Percentiles rank a stretch among this genome's conserved stretches.
These are phyloP conservation scores for Saccharomyces eubayanus DNA, from an alignment of 805 yeast species.

Conservation along the genomic window DNA sequence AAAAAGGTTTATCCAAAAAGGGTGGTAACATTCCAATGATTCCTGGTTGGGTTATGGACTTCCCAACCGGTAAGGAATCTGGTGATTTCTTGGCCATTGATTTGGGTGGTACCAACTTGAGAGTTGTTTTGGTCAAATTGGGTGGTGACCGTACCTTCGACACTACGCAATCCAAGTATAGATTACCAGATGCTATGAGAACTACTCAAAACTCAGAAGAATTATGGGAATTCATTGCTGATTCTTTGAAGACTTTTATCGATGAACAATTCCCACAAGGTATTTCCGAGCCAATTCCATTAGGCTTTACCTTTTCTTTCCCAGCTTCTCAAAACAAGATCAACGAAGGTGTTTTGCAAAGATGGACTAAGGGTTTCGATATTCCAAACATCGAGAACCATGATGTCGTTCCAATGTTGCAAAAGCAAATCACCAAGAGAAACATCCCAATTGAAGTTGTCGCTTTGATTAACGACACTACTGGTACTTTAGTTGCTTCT, in stretches of 20 bases:
- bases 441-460: slow-evolving; percentile 74
- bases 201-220: slow-evolving; percentile 60
- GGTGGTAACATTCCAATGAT: slow-evolving; percentile 93
- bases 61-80: slow-evolving; percentile 81
- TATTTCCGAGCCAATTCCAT: slow-evolving; percentile 50
- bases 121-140: slow-evolving; percentile 80
- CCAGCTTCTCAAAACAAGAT: slow-evolving; percentile 78
- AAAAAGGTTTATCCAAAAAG: slow-evolving; percentile 62
- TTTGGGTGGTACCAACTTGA: slow-evolving; percentile 91
- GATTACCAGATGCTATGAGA: slow-evolving; percentile 68
- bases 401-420: slow-evolving; percentile 88
- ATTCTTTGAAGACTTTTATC: slow-evolving; percentile 62
- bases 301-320: slow-evolving; percentile 91
- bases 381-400: slow-evolving; percentile 86
- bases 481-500: slow-evolving; percentile 93
- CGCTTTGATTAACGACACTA: slow-evolving; percentile 90
- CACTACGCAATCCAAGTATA: slow-evolving; percentile 75
- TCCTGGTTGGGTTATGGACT: slow-evolving; percentile 90
- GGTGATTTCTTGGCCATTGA: slow-evolving; percentile 90
- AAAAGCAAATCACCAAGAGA: slow-evolving; percentile 53
- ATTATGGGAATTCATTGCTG: slow-evolving; percentile 79
- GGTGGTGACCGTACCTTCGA: slow-evolving; percentile 78
- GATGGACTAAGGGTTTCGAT: slow-evolving; percentile 97
- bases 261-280: slow-evolving; percentile 62
- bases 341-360: slow-evolving; percentile 76